Conservation (phyloP, 2,329 filamentous ascomycete species). For the Gnomoniopsis smithogilvyi region DNA sequence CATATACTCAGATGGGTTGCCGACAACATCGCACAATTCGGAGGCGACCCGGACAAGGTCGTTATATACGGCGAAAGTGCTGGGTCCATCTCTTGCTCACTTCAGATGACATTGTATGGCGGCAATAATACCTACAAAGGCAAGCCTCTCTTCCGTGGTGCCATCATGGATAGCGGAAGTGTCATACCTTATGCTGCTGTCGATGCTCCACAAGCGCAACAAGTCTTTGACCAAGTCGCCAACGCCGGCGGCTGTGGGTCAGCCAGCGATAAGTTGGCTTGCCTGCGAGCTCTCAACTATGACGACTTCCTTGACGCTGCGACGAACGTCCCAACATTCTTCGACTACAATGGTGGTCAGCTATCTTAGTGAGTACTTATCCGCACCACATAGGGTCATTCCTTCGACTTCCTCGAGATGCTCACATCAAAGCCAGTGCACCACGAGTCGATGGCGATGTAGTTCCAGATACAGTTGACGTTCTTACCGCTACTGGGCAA, state of each 20-base stretch:
- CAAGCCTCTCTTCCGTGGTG: slow-evolving; percentile 59
- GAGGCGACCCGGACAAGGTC: slow-evolving; percentile 56
- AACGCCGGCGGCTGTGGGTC: slow-evolving; percentile 49
- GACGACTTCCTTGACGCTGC: slow-evolving; percentile 52
- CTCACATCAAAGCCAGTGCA: slow-evolving; percentile 25
- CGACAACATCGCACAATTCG: slow-evolving; percentile 53
- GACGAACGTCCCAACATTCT: slow-evolving; percentile 54
- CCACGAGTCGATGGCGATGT: slow-evolving; percentile 57
- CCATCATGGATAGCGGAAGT: slow-evolving; percentile 61
- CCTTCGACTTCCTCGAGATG: too few relatives aligned
- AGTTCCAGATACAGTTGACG: slow-evolving; percentile 52
- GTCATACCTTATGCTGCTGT: slow-evolving; percentile 48
- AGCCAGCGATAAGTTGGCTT: slow-evolving; percentile 46
- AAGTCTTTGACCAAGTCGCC: slow-evolving; percentile 50
- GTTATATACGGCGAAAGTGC: slow-evolving; percentile 64
- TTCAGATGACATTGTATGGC: slow-evolving; percentile 60
- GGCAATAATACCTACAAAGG: slow-evolving; percentile 63
- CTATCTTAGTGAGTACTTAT: slow-evolving; percentile 43
- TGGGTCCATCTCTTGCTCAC: slow-evolving; percentile 57
- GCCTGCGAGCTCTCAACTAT: slow-evolving; percentile 52
- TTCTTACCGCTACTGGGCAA: slow-evolving; percentile 40
- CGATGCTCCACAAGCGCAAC: slow-evolving; percentile 54
- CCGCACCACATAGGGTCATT: too few relatives aligned
- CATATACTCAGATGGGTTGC: slow-evolving; percentile 55
- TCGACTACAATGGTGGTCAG: slow-evolving; percentile 55